Percentiles rank a stretch among this genome's conserved stretches.
phyloP scores from a whole-genome alignment of 1,284 basidiomycete species.

The Puccinia hordei region DNA sequence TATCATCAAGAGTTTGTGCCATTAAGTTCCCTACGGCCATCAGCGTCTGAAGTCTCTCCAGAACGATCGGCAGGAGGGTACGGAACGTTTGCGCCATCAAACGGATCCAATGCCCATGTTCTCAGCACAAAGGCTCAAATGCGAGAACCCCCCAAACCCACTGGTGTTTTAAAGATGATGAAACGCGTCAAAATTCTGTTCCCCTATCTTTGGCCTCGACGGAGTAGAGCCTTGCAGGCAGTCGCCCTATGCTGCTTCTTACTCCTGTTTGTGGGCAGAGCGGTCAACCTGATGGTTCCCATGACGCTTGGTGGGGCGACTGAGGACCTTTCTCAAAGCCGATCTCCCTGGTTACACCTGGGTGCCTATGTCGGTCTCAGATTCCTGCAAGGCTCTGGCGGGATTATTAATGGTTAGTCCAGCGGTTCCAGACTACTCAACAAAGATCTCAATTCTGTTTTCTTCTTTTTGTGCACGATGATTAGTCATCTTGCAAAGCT shows the following conservation, averaged over 20 bases:
- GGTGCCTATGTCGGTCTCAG: slow-evolving; percentile 59
- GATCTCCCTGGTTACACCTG: slow-evolving; percentile 57
- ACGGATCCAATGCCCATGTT: slow-evolving; percentile 43
- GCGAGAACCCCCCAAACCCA: slow-evolving; percentile 45
- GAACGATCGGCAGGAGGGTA: slow-evolving; percentile 24
- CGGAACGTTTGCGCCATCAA: slow-evolving; percentile 44
- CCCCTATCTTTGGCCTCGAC: slow-evolving; percentile 80
- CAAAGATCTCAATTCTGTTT: neutral
- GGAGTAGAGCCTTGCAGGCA: slow-evolving; percentile 68
- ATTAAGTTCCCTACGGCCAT: slow-evolving; percentile 13
- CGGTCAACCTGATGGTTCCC: slow-evolving; percentile 74
- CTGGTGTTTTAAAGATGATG: slow-evolving; percentile 51
- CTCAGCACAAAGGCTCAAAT: slow-evolving; percentile 49
- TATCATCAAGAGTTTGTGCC: slow-evolving; percentile 41
- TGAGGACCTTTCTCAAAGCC: slow-evolving; percentile 57
- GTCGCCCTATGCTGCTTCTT: slow-evolving; percentile 73
- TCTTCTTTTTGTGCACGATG: slow-evolving; percentile 2
- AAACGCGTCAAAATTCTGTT: slow-evolving; percentile 66
- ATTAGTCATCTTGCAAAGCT: slow-evolving; percentile 55
- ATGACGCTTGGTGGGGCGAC: slow-evolving; percentile 72
- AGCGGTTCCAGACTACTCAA: neutral
- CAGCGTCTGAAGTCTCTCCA: slow-evolving; percentile 4
- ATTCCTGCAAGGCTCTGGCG: slow-evolving; percentile 61
- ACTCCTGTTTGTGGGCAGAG: slow-evolving; percentile 72
- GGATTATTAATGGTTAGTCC: slow-evolving; percentile 56